phyloP scores from a whole-genome alignment of 1,284 basidiomycete genomes.

The Apiotrichum laibachii region DNA sequence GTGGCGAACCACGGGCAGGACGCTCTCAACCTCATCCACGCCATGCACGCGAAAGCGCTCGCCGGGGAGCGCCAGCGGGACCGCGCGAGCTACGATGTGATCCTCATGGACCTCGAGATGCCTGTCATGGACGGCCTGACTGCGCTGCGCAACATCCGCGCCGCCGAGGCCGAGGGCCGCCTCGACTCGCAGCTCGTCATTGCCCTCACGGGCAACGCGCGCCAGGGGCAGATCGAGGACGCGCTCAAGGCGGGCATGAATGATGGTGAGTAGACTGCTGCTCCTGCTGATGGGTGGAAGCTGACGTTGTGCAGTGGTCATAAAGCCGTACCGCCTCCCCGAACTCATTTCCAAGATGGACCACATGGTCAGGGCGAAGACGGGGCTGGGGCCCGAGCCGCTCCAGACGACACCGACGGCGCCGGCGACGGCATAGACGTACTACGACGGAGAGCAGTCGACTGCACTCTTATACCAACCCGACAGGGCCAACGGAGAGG shows the following conservation, averaged over 20 bases:
- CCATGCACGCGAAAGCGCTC: background rate
- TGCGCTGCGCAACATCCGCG: constrained; percentile 38
- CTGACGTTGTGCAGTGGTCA: constrained; percentile 15
- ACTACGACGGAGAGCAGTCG: too few relatives aligned
- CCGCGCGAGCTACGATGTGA: constrained; percentile 17
- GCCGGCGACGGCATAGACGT: background rate
- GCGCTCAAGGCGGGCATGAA: constrained; percentile 32
- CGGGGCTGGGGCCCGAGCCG: background rate
- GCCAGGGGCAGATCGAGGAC: constrained; percentile 40
- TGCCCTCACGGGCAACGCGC: constrained; percentile 46
- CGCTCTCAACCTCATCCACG: constrained; percentile 24
- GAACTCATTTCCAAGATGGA: constrained; percentile 20
- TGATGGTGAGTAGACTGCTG: constrained; percentile 26
- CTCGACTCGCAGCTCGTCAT: constrained; percentile 34
- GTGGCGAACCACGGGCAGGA: constrained; percentile 47
- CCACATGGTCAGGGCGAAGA: background rate
- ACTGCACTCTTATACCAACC: too few relatives aligned
- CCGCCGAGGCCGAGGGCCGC: constrained; percentile 33
- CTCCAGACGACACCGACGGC: background rate
- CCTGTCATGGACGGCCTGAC: constrained; percentile 50
- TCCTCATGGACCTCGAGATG: constrained; percentile 38
- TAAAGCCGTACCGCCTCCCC: constrained; percentile 30
- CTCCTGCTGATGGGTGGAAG: too few relatives aligned
- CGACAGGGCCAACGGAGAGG: too few relatives aligned
- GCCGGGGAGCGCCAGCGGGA: background rate